Evolutionary conservation across 2,329 filamentous ascomycete genomes (phyloP).

Genomic region (Parafenestella ontariensis): DNA sequence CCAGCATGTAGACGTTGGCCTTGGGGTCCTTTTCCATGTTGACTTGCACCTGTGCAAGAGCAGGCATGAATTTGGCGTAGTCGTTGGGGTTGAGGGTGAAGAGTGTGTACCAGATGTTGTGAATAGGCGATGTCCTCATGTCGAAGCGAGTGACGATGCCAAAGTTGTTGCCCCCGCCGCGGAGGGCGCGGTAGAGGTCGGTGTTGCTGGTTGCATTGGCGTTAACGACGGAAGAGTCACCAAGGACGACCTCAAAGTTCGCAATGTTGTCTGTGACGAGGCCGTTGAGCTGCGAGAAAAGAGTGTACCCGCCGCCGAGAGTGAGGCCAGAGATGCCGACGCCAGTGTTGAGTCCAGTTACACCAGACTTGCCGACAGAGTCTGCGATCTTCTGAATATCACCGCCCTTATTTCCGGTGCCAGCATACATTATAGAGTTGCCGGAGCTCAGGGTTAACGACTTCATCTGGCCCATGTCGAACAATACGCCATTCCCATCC

Average conservation of each 20-base stretch:
- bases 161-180: constrained; percentile 43
- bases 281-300: constrained; percentile 30
- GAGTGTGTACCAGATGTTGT: constrained; percentile 19
- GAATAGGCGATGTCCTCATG: constrained; percentile 10
- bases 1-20: constrained; percentile 3
- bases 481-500: background rate
- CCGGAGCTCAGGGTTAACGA: background rate
- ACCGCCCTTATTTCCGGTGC: constrained; percentile 3
- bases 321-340: constrained; percentile 44
- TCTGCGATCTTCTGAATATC: constrained; percentile 2
- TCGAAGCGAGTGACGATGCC: constrained; percentile 45
- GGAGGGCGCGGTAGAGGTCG: constrained; percentile 49
- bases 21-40: constrained; percentile 7
- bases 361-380: constrained; percentile 2
- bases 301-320: constrained; percentile 36
- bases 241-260: constrained; percentile 45
- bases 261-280: constrained; percentile 41
- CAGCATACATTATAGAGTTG: background rate
- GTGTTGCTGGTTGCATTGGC: constrained; percentile 28
- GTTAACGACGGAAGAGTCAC: constrained; percentile 45
- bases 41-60: constrained; percentile 6
- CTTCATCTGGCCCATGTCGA: constrained; percentile 4
- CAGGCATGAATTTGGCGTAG: constrained; percentile 9
- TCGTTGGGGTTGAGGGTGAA: constrained; percentile 24
- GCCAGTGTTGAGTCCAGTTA: constrained; percentile 1